phyloP scores from a whole-genome alignment of 345 rosid genomes.

The Lepidium africanum region DNA sequence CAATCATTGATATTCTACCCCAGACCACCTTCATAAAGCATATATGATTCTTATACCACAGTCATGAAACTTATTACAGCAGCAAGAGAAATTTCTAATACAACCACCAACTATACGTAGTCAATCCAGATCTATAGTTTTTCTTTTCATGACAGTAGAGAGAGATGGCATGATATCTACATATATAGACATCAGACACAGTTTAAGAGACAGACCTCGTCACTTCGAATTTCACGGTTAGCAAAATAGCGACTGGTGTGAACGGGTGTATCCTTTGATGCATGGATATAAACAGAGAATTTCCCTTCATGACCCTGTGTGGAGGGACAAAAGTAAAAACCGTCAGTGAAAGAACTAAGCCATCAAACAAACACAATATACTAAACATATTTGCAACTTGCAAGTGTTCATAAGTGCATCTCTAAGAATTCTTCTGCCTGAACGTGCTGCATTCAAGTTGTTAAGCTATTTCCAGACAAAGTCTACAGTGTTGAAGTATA shows the following conservation, averaged over 20 bases:
- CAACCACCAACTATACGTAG: conserved; percentile 9
- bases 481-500: not conserved
- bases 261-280: conserved; percentile 68
- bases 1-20: conserved; percentile 98
- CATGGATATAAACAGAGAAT: conserved; percentile 75
- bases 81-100: conserved; percentile 3
- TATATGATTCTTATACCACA: not conserved
- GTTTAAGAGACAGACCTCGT: conserved; percentile 43
- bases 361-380: not conserved
- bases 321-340: not conserved
- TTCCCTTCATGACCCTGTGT: conserved; percentile 77
- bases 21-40: conserved; percentile 65
- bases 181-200: not conserved
- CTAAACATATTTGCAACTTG: not conserved
- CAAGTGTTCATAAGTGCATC: not conserved
- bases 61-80: not conserved
- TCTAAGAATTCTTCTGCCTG: not conserved
- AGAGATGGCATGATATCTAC: conserved; percentile 8
- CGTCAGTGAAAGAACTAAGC: not conserved
- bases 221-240: conserved; percentile 65
- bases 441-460: not conserved
- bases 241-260: conserved; percentile 70
- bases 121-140: not conserved
- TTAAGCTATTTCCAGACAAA: not conserved
- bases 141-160: not conserved